These are phyloP conservation scores for Mycena vulgaris DNA, from an alignment of 768 basidiomycete species.

Conservation along the genomic window DNA sequence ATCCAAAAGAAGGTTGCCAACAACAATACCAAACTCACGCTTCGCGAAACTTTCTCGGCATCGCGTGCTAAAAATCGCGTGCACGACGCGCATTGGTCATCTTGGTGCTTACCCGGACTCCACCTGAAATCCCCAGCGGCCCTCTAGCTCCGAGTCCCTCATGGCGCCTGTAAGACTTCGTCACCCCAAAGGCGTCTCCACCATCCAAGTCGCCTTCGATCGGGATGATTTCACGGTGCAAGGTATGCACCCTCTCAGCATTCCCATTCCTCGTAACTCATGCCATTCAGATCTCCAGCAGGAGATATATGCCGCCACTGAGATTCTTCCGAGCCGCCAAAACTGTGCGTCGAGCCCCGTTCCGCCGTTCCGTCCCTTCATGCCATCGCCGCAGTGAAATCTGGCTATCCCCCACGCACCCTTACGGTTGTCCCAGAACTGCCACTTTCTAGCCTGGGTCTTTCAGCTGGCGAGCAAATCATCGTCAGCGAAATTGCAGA, in stretches of 20 bases:
- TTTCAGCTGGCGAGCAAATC: conserved; percentile 87
- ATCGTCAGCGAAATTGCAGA: conserved; percentile 72
- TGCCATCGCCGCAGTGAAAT: conserved; percentile 67
- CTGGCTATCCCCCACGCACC: conserved; percentile 87
- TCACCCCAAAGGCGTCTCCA: conserved; percentile 87
- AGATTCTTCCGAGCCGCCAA: conserved; percentile 84
- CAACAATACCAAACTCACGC: conserved; percentile 10
- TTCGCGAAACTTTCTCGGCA: not conserved
- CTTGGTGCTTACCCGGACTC: too few relatives aligned
- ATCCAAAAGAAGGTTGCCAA: not conserved
- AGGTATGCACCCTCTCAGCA: conserved; percentile 1
- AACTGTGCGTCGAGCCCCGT: conserved; percentile 69
- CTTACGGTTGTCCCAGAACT: conserved; percentile 83
- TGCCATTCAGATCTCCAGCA: conserved; percentile 72
- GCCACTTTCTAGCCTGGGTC: conserved; percentile 81
- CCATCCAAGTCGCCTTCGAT: conserved; percentile 78
- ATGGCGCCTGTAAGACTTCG: conserved; percentile 87
- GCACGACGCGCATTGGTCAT: not conserved
- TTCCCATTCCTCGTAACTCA: not conserved
- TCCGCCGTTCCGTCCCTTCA: conserved; percentile 18
- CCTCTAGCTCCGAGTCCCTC: not conserved
- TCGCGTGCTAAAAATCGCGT: too few relatives aligned
- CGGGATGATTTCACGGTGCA: conserved; percentile 70
- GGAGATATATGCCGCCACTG: conserved; percentile 74
- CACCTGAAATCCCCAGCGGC: too few relatives aligned